Base-by-base conservation (phyloP, 2,329 filamentous ascomycete genomes). In the Purpureocillium lavendulum region DNA sequence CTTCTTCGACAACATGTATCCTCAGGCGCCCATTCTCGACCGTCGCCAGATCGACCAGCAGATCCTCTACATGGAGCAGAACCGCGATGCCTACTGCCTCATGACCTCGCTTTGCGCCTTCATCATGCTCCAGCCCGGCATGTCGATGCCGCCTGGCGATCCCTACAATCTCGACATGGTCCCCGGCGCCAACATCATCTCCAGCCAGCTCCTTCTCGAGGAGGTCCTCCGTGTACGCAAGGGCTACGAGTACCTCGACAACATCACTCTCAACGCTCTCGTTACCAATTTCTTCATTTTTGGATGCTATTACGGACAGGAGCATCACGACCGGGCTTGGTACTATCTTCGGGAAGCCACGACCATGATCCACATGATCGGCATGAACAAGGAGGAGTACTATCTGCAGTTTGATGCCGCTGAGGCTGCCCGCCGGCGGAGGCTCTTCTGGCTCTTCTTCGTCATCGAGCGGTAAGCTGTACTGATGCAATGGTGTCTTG, bases 271-370 rank as follows among this genome's bases (percentile, higher is more conserved):
- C 42, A 76, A 77, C 49, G 73, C 66, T 33, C 58, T 86, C 11
- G 77, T 80, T 42, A 87, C 82, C n/a, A 87, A 82, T 39, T 87
- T 85, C 59, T 88, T 90, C 57, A 58, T 90, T 18, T 88, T 86
- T 50, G 82, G 76, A 30, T 82, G 80, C 42, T 77, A 82, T 56
- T 82, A 83, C 44, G 81, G 77, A 30, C 64, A 86, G 35, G 82
- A 87, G 45, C 70, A 80, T 56, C 82, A 88, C 56, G 79, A 84
- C 45, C 80, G 80, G 57, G 84, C 84, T 2, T 90, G 85, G 84
- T 88, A 80, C 54, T 79, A 87, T 55, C 66, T 90, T 9, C 78
- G 84, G 18, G 85, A 92, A 59, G 82, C 83, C 6, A 82, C 79
- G 2, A 88, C 84, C 6, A 68, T 90, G 58, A 70, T 74, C 21